Evolutionary conservation across 2,329 filamentous ascomycete genomes (phyloP), one percentile per base, ranked within the genome.

Genomic region (Phoma sp.): DNA sequence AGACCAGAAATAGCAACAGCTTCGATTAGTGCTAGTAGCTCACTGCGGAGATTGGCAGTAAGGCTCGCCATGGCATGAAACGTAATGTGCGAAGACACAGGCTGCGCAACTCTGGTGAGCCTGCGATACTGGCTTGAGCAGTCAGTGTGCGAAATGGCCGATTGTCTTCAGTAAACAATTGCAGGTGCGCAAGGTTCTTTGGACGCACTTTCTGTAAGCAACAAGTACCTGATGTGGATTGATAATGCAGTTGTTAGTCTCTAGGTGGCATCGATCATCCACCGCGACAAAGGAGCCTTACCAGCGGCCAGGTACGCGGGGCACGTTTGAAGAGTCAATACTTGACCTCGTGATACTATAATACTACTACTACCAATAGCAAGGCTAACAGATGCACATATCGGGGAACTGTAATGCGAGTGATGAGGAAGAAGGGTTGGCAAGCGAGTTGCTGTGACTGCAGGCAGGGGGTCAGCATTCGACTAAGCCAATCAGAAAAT

Each of bases 1-100:
- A 19, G 35, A 51, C 43, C 58, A 44, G 51, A 57, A 67, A 67
- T 63, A 67, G 61, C 58, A 61, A 52, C 40, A 15, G 40, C 47
- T 52, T 10, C 21, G 22, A 38, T 13, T 21, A 24, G 35, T 29
- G 6, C 15, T 31, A 32, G 32, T 13, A 40, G 6, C n/a, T 13
- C 13, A 10, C 5, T 21, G 27, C 6, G 6, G 32, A 22, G 39
- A 54, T 43, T 44, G 39, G 44, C 13, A 8, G 32, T 17, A 10
- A 12, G 24, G 13, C 35, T 5, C 10, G 21, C 25, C 37, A 7
- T 13, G 12, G 35, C 25, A 2, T 13, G 5, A 7, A 24, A 35
- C 17, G 15, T n/a, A 4, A 24, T n/a, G 9, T 9, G 22, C 12
- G 22, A 39, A 15, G 21, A 22, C 22, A 39, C 37, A 22, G 22